Percentiles rank a stretch among this genome's conserved stretches.
Evolutionary conservation across 140 eudicot species (phyloP).

Genomic region (Bidens hawaiensis): DNA sequence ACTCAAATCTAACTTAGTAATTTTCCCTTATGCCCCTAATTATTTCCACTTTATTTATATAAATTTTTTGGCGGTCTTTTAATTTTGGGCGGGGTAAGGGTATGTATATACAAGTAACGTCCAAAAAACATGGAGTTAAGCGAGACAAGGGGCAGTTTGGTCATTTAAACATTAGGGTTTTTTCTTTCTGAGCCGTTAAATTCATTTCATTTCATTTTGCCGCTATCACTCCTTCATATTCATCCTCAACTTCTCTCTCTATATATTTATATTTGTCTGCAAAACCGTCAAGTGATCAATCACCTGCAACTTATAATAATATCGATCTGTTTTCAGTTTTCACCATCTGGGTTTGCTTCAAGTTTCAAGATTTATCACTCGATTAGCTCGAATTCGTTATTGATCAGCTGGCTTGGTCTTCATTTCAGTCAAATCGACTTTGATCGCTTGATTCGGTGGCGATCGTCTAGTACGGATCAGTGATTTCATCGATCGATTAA

Average conservation of each 20-base stretch:
- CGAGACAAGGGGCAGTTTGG: background rate
- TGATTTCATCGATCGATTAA: background rate
- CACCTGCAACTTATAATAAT: background rate
- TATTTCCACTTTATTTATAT: too few species aligned
- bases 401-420: background rate
- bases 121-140: conserved; percentile 13
- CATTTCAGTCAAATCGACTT: background rate
- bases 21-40: too few species aligned
- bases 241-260: background rate
- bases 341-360: background rate
- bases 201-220: conserved; percentile 26
- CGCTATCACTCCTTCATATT: conserved; percentile 16
- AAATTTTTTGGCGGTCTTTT: conserved; percentile 2
- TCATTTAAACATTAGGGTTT: conserved; percentile 20
- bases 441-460: conserved; percentile 2
- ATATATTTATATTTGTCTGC: background rate
- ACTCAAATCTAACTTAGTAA: too few species aligned
- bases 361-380: too few species aligned
- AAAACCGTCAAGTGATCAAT: background rate
- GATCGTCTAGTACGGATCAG: background rate
- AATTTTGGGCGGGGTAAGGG: conserved; percentile 12
- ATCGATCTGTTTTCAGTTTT: background rate
- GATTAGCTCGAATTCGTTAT: background rate
- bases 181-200: conserved; percentile 1
- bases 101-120: too few species aligned